Evolutionary conservation across 2,329 filamentous ascomycete species (phyloP).

Genomic region (Rhynchosporium agropyri): DNA sequence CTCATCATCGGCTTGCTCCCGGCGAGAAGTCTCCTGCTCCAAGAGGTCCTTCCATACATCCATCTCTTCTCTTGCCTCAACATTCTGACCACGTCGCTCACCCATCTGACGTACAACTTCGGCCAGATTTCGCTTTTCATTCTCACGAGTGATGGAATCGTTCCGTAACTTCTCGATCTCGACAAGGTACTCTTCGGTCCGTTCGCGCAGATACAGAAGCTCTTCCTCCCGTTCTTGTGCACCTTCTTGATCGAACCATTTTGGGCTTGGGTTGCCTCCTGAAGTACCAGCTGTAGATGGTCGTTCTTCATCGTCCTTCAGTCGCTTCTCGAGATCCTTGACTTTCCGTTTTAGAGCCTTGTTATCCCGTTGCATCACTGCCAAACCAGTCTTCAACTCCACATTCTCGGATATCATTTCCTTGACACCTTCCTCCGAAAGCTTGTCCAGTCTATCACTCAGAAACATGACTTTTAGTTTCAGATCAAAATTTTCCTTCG

Average conservation of each 20-base stretch:
- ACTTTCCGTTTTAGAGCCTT: conserved; percentile 79
- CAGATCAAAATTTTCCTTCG: conserved; percentile 97
- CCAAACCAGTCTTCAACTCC: conserved; percentile 86
- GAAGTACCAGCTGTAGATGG: conserved; percentile 63
- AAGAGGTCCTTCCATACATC: conserved; percentile 96
- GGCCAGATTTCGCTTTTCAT: conserved; percentile 82
- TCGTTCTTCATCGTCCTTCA: conserved; percentile 65
- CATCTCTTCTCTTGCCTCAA: conserved; percentile 61
- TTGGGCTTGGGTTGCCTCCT: conserved; percentile 57
- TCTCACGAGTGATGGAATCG: conserved; percentile 77
- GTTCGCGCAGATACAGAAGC: conserved; percentile 79
- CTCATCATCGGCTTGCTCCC: conserved; percentile 90
- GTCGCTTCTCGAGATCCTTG: conserved; percentile 82
- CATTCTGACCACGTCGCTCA: conserved; percentile 51
- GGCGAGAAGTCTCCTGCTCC: conserved; percentile 84
- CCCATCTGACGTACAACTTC: conserved; percentile 74
- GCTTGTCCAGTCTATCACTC: conserved; percentile 87
- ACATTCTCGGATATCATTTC: conserved; percentile 99
- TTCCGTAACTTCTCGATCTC: conserved; percentile 81
- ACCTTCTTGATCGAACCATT: conserved; percentile 59
- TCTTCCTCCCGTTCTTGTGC: conserved; percentile 79
- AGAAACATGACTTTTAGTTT: conserved; percentile 98
- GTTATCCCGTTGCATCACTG: conserved; percentile 88
- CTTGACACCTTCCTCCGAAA: conserved; percentile 94
- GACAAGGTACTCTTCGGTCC: conserved; percentile 79